Evolutionary conservation across 352 stramenopile species (phyloP), one percentile per base, ranked within the genome.

Genomic region (Peronospora farinosa): DNA sequence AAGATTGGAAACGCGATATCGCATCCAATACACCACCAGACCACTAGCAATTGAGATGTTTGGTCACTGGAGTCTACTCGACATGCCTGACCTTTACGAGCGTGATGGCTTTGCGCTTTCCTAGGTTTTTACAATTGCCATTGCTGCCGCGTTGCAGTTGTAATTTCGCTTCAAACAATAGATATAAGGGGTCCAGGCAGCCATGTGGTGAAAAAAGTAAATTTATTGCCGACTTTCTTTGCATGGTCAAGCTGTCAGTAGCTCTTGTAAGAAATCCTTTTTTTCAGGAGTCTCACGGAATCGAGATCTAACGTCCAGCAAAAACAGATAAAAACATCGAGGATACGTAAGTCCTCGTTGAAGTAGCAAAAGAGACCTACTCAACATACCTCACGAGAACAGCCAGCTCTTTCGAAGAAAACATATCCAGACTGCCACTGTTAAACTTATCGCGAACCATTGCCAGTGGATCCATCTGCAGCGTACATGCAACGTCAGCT

Each of bases 141-240:
- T 90, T 40, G 79, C 72, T 8, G 69, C 73, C 8, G 68, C 58
- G 7, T 49, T 91, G 36, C 79, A 88, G 57, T 57, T 91, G 21
- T 92, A 91, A 63, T 91, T 92, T 33, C 72, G 82, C 30, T 78
- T 87, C 61, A 89, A 89, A 47, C 74, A 86, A 60, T 92, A 79
- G 79, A 89, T 92, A 23, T 91, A 40, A 79, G 15, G 5, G 40
- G n/a, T 17, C 31, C 28, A 5, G 11, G 15, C 23, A 28, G 19
- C 12, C 30, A 33, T 48, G 51, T 49, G 39, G 37, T 61, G 40
- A 45, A 25, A 40, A 13, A 6, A n/a, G n/a, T n/a, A n/a, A n/a
- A 5, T 7, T 16, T 13, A 21, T 15, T 12, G 16, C 40, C 11
- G 15, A 30, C 31, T 44, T 19, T n/a, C 16, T 25, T 16, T 7